These are phyloP conservation scores for Fraxinus sp. DNA, from an alignment of 305 asterid species.

Conservation along the genomic window DNA sequence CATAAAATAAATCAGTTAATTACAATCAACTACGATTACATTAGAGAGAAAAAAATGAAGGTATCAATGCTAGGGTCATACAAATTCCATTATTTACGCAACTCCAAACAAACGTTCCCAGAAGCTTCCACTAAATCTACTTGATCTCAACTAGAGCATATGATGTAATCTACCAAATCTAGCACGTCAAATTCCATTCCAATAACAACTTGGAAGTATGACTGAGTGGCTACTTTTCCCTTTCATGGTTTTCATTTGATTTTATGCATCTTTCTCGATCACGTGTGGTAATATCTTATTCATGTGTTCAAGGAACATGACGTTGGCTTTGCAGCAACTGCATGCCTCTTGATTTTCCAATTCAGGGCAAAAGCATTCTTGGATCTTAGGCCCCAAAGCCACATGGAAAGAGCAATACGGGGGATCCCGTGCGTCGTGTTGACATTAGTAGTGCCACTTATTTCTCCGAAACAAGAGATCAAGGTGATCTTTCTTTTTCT, in stretches of 20 bases:
- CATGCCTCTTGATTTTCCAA: no score
- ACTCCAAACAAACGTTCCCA: neutral
- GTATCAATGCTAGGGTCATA: neutral
- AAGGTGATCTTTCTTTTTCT: neutral
- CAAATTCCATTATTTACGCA: neutral
- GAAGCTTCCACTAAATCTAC: neutral
- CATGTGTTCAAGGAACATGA: no score
- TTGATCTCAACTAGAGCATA: neutral
- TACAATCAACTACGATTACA: neutral
- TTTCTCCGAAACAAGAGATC: neutral
- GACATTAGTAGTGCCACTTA: neutral
- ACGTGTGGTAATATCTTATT: no score
- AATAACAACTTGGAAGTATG: slow-evolving; percentile 10
- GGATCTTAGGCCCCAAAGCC: no score
- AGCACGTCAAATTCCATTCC: neutral
- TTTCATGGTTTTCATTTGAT: neutral
- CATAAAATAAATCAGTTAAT: neutral
- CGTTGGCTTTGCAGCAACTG: no score
- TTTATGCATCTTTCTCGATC: neutral
- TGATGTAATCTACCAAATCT: neutral
- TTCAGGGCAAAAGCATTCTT: no score
- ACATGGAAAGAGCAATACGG: no score
- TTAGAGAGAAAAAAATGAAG: no score
- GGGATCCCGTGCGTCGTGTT: neutral
- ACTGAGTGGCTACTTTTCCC: neutral